Evolutionary conservation across 176 grass and related monocot genomes (phyloP).

Genomic region (Ananas comosus): DNA sequence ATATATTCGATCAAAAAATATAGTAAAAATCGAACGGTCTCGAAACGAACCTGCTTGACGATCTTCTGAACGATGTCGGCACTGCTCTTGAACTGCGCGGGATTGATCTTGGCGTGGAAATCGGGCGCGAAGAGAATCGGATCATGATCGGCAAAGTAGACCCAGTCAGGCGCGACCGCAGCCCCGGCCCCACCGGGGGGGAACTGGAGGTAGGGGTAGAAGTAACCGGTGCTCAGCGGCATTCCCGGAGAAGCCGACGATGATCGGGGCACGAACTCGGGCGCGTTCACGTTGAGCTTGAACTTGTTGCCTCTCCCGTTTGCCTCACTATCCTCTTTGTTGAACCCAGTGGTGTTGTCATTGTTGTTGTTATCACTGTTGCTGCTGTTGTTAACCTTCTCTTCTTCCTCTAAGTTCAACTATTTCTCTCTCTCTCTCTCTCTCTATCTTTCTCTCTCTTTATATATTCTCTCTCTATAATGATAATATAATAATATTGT

Average conservation of each 20-base stretch:
- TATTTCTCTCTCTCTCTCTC: slow-evolving; percentile 1
- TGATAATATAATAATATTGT: no score
- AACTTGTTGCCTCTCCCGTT: not conserved
- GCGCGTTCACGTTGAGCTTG: slow-evolving; percentile 61
- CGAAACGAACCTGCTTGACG: slow-evolving; percentile 44
- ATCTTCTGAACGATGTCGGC: slow-evolving; percentile 53
- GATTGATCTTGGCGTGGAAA: slow-evolving; percentile 31
- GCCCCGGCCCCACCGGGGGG: slow-evolving; percentile 5
- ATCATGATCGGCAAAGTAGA: slow-evolving; percentile 54
- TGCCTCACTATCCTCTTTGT: slow-evolving; percentile 1
- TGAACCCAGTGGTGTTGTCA: not conserved
- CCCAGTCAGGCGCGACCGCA: slow-evolving; percentile 34
- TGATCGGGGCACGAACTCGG: slow-evolving; percentile 66
- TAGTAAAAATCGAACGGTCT: not conserved
- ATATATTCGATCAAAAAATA: no score
- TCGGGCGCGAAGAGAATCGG: slow-evolving; percentile 56
- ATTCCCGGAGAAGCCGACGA: slow-evolving; percentile 12
- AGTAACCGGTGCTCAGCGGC: slow-evolving; percentile 30
- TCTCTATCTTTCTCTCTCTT: not conserved
- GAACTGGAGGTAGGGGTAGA: slow-evolving; percentile 55
- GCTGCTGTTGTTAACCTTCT: not conserved
- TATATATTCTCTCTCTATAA: not conserved
- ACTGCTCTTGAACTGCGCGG: slow-evolving; percentile 19
- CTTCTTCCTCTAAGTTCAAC: not conserved
- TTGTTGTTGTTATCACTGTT: not conserved